Percentiles rank a stretch among this genome's conserved stretches.
These are phyloP conservation scores for Apiospora rasikravindrae DNA, from an alignment of 2,329 filamentous ascomycete species.

Conservation along the genomic window DNA sequence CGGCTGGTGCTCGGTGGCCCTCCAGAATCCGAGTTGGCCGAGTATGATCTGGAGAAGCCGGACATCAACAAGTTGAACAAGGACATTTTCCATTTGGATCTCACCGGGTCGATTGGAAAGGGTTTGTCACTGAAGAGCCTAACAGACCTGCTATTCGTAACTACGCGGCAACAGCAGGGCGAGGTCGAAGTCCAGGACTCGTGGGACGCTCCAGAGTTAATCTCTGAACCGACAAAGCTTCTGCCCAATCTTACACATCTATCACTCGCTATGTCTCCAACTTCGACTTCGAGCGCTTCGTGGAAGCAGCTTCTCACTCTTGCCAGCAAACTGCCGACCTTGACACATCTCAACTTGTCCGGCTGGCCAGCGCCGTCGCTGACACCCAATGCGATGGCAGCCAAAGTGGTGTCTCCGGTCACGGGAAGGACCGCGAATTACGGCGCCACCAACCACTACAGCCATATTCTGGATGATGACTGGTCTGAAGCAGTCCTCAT, in stretches of 20 bases:
- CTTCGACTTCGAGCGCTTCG: constrained; percentile 45
- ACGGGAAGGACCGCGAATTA: constrained; percentile 53
- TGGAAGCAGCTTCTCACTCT: constrained; percentile 65
- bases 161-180: background rate
- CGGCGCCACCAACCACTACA: constrained; percentile 61
- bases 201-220: constrained; percentile 53
- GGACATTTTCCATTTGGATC: constrained; percentile 58
- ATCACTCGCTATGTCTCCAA: constrained; percentile 58
- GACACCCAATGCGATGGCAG: constrained; percentile 58
- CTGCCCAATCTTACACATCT: constrained; percentile 65
- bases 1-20: constrained; percentile 42
- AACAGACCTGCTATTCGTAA: constrained; percentile 51
- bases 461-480: constrained; percentile 62
- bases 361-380: constrained; percentile 66
- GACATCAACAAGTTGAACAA: constrained; percentile 45
- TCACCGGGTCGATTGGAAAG: constrained; percentile 57
- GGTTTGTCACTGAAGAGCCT: constrained; percentile 59
- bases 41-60: constrained; percentile 36
- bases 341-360: constrained; percentile 67
- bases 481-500: constrained; percentile 64
- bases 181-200: constrained; percentile 52
- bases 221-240: constrained; percentile 39
- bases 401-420: constrained; percentile 51
- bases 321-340: constrained; percentile 54
- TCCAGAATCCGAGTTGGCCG: constrained; percentile 33